Conservation (phyloP, 352 stramenopile species). For the Phytopythium kandeliae region DNA sequence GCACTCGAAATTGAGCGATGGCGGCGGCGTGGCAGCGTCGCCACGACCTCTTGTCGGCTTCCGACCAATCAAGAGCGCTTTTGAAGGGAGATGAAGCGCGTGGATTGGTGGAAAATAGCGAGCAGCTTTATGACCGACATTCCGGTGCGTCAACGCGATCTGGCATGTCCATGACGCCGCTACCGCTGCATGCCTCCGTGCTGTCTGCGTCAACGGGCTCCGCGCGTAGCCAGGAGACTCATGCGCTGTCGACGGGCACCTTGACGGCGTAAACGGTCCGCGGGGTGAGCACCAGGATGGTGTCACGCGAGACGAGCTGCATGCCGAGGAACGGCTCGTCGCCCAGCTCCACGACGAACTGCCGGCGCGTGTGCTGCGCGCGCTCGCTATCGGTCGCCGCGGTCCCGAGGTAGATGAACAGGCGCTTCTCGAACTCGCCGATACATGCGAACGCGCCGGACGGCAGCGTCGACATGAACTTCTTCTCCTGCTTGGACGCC, state of each 20-base stretch:
- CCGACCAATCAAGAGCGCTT: neutral
- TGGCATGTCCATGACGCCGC: neutral
- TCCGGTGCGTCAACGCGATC: neutral
- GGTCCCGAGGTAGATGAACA: slow-evolving; percentile 68
- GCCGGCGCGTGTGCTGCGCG: slow-evolving; percentile 42
- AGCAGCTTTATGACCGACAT: neutral
- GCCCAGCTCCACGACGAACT: slow-evolving; percentile 67
- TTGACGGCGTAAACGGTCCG: slow-evolving; percentile 33
- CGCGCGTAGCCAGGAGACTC: neutral
- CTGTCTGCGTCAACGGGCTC: too few relatives aligned
- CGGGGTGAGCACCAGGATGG: slow-evolving; percentile 50
- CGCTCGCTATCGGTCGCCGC: slow-evolving; percentile 16
- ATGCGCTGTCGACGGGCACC: slow-evolving; percentile 10
- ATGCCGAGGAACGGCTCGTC: slow-evolving; percentile 60
- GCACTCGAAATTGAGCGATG: neutral
- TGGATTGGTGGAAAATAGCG: neutral
- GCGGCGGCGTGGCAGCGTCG: neutral
- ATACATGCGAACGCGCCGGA: slow-evolving; percentile 55
- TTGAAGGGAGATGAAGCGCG: neutral
- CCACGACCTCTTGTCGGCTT: too few relatives aligned
- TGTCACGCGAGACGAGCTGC: slow-evolving; percentile 32
- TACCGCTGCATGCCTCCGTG: too few relatives aligned
- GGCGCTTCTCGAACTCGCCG: slow-evolving; percentile 68
- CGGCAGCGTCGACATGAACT: slow-evolving; percentile 66
- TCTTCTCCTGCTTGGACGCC: slow-evolving; percentile 85